A percentile compares a stretch with the other conserved stretches of the same genome.
These are phyloP conservation scores for Lactarius sanguifluus DNA, from an alignment of 768 basidiomycete species.

Conservation along the genomic window DNA sequence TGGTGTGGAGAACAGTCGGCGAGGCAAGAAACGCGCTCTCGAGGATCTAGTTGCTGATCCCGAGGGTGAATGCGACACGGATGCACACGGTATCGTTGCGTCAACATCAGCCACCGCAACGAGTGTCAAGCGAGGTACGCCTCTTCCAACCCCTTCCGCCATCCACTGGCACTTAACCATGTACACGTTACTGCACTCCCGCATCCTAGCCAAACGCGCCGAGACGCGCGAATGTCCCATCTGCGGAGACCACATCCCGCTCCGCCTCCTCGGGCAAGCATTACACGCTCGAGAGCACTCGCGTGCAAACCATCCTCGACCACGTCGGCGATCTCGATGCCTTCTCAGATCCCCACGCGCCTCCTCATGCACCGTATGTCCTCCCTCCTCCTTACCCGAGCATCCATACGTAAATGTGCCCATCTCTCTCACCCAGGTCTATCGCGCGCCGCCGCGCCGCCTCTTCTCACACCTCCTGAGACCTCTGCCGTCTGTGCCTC, in stretches of 20 bases:
- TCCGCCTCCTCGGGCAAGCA: conserved; percentile 69
- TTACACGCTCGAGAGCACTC: conserved; percentile 61
- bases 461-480: conserved; percentile 36
- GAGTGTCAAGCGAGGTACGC: conserved; percentile 19
- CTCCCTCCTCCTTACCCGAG: not conserved
- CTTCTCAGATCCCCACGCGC: conserved; percentile 43
- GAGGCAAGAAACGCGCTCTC: conserved; percentile 8
- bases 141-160: not conserved
- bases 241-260: conserved; percentile 68
- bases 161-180: not conserved
- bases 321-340: conserved; percentile 62
- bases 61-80: not conserved
- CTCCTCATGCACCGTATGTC: conserved; percentile 54
- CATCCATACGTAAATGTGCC: conserved; percentile 25
- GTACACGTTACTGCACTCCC: not conserved
- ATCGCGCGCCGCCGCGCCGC: conserved; percentile 45
- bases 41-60: not conserved
- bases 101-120: conserved; percentile 10
- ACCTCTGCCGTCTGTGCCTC: conserved; percentile 33
- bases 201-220: conserved; percentile 57
- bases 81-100: not conserved
- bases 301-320: conserved; percentile 65
- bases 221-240: conserved; percentile 76
- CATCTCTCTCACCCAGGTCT: conserved; percentile 32
- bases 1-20: conserved; percentile 13